A percentile compares a stretch with the other conserved stretches of the same genome.
Evolutionary conservation across 306 rosid species (phyloP).

Genomic region (Medicago truncatula): MtrunA17r5.0-ANR NC_053043.1:43166001-43166500

Average conservation of each 20-base stretch:
- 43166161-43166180: constrained; percentile 42
- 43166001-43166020: background rate
- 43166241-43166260: constrained; percentile 29
- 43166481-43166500: background rate
- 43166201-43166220: constrained; percentile 23
- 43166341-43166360: background rate
- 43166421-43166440: too few species aligned
- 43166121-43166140: constrained; percentile 49
- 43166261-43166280: constrained; percentile 70
- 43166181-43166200: constrained; percentile 22
- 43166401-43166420: too few species aligned
- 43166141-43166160: constrained; percentile 32
- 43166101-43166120: constrained; percentile 11
- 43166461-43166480: background rate
- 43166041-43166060: background rate
- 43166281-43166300: constrained; percentile 44
- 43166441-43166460: too few species aligned
- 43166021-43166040: background rate
- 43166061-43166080: constrained; percentile 16
- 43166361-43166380: background rate
- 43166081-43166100: background rate
- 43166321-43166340: constrained; percentile 52
- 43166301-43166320: constrained; percentile 51
- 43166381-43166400: too few species aligned
- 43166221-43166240: constrained; percentile 34